These are phyloP conservation scores for Cerrena zonata DNA, from an alignment of 1,284 basidiomycete species.

Conservation along the genomic window DNA sequence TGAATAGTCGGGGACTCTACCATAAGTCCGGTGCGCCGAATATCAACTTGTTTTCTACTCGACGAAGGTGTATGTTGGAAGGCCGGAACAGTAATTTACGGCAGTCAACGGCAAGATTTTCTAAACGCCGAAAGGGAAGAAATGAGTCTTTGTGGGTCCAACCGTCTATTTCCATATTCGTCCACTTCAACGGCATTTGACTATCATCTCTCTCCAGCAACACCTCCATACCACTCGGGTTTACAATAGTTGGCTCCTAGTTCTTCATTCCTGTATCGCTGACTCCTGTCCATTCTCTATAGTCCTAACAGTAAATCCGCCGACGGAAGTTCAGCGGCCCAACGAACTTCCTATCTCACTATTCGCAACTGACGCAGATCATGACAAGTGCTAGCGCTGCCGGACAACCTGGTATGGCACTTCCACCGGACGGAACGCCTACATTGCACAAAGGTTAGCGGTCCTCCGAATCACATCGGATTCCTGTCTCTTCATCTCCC, in stretches of 20 bases:
- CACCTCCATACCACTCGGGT: too few species aligned
- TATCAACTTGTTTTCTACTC: too few species aligned
- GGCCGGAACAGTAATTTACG: too few species aligned
- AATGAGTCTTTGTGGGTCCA: constrained; percentile 5
- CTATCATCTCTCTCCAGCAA: too few species aligned
- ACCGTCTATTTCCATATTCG: constrained; percentile 1
- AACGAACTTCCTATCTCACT: not conserved
- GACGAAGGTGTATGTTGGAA: too few species aligned
- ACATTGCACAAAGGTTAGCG: constrained; percentile 29
- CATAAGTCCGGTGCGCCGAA: too few species aligned
- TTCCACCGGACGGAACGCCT: constrained; percentile 30
- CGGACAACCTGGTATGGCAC: not conserved
- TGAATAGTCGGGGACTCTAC: too few species aligned
- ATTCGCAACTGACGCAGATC: not conserved
- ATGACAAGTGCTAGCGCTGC: constrained; percentile 19
- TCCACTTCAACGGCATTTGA: too few species aligned
- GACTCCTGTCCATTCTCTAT: too few species aligned
- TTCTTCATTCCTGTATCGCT: too few species aligned
- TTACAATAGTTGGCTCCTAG: too few species aligned
- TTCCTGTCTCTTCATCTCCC: constrained; percentile 3
- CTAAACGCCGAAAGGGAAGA: not conserved
- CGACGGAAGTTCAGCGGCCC: not conserved
- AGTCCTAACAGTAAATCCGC: too few species aligned
- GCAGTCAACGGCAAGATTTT: not conserved
- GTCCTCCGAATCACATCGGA: not conserved